Evolutionary conservation across 352 stramenopile genomes (phyloP).

Genomic region (Globisporangium canariense): DNA sequence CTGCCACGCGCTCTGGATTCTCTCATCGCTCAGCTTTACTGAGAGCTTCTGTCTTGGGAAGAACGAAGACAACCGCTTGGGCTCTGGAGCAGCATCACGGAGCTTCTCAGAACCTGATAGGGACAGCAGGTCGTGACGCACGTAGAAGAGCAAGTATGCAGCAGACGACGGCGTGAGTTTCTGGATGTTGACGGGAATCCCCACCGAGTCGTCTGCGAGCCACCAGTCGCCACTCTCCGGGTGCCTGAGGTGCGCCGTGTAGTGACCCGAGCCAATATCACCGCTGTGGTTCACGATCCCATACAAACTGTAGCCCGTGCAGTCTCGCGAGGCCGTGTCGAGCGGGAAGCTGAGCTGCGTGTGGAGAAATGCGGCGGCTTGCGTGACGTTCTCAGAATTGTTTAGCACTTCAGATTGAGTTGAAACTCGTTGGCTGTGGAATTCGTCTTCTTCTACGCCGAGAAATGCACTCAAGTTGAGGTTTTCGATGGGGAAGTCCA

Average conservation of each 20-base stretch:
- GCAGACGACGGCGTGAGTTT: slow-evolving; percentile 39
- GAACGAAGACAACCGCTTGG: slow-evolving; percentile 6
- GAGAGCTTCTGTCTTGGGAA: slow-evolving; percentile 10
- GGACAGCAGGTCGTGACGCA: slow-evolving; percentile 38
- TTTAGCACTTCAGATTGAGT: not conserved
- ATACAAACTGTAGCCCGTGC: slow-evolving; percentile 90
- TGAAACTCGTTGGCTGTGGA: not conserved
- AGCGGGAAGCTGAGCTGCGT: slow-evolving; percentile 39
- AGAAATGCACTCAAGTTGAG: slow-evolving; percentile 75
- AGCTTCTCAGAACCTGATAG: not conserved
- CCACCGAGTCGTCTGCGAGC: slow-evolving; percentile 90
- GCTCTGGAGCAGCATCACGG: not conserved
- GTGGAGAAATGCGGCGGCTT: slow-evolving; percentile 30
- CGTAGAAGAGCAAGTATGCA: slow-evolving; percentile 76
- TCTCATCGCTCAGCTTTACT: slow-evolving; percentile 5
- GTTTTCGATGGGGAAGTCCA: slow-evolving; percentile 90
- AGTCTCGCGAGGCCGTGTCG: slow-evolving; percentile 34
- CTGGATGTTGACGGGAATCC: slow-evolving; percentile 15
- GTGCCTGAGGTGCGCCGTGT: slow-evolving; percentile 66
- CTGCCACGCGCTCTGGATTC: slow-evolving; percentile 5
- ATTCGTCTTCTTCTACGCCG: not conserved
- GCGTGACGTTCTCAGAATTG: slow-evolving; percentile 16
- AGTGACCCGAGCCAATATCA: slow-evolving; percentile 92
- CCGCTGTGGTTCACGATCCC: slow-evolving; percentile 94
- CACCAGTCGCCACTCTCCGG: slow-evolving; percentile 76